phyloP scores from a whole-genome alignment of 257 asterid species.

The Catharanthus roseus region DNA sequence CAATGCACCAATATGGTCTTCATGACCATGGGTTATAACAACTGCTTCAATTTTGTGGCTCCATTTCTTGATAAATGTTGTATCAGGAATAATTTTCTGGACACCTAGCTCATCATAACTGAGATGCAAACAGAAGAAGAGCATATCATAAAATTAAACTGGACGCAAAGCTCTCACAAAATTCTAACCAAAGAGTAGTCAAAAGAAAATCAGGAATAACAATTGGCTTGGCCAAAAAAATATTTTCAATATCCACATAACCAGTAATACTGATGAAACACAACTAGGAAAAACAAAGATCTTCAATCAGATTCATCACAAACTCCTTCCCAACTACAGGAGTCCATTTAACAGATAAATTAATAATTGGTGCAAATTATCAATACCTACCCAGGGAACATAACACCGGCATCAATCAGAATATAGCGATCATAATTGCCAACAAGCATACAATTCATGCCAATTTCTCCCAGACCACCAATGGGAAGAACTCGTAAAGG shows the following conservation, averaged over 20 bases:
- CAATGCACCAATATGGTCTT: conserved; percentile 99
- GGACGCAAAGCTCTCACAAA: neutral
- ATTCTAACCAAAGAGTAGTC: neutral
- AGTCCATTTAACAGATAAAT: neutral
- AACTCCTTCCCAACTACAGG: neutral
- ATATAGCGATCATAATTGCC: conserved; percentile 94
- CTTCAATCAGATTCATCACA: neutral
- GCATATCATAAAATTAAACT: conserved; percentile 1
- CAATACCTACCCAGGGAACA: conserved; percentile 91
- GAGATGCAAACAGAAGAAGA: conserved; percentile 21
- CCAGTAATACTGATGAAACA: neutral
- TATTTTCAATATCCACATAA: neutral
- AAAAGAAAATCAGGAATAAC: neutral
- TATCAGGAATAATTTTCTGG: conserved; percentile 97
- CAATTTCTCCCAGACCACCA: conserved; percentile 98
- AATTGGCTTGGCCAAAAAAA: neutral
- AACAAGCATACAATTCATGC: conserved; percentile 99
- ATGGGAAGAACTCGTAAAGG: conserved; percentile 90
- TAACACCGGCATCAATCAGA: conserved; percentile 92
- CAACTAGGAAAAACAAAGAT: neutral
- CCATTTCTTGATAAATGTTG: conserved; percentile 90
- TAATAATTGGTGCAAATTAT: neutral
- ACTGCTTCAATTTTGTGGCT: conserved; percentile 99
- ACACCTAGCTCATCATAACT: conserved; percentile 92
- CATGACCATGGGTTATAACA: conserved; percentile 97